A percentile compares a stretch with the other conserved stretches of the same genome.
Evolutionary conservation across 176 grass and related monocot species (phyloP).

Genomic region (Typha latifolia): DNA sequence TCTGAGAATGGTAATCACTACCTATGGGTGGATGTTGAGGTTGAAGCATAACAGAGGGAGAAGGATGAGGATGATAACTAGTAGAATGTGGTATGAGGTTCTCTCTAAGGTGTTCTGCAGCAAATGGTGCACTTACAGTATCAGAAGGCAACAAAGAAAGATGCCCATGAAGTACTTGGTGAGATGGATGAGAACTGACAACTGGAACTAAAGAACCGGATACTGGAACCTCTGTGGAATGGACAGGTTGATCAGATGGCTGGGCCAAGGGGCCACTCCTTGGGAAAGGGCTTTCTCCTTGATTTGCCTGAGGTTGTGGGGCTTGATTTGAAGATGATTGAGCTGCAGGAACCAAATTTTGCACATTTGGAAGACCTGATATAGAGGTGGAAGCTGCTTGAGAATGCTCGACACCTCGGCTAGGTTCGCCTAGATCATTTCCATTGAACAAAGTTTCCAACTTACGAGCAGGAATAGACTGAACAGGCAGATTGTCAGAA

Average conservation of each 20-base stretch:
- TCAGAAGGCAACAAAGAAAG: too few relatives aligned
- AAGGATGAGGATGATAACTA: too few relatives aligned
- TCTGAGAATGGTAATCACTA: constrained; percentile 16
- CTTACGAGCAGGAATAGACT: too few relatives aligned
- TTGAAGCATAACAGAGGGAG: constrained; percentile 9
- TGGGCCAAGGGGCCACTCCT: too few relatives aligned
- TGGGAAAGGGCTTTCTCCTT: constrained; percentile 8
- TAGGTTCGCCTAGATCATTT: constrained; percentile 10
- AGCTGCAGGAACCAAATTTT: constrained; percentile 1
- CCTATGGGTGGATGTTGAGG: background rate
- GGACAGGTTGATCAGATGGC: too few relatives aligned
- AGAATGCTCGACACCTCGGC: constrained; percentile 11
- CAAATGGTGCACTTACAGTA: background rate
- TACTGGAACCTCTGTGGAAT: too few relatives aligned
- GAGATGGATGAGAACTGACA: too few relatives aligned
- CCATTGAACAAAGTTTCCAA: background rate
- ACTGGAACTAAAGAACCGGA: too few relatives aligned
- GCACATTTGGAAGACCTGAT: constrained; percentile 21
- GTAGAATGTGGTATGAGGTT: background rate
- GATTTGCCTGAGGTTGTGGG: background rate
- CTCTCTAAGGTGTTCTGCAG: constrained; percentile 5
- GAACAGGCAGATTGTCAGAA: background rate
- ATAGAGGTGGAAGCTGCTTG: constrained; percentile 16
- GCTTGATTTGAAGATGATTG: constrained; percentile 9
- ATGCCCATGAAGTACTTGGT: too few relatives aligned